A percentile compares a stretch with the other conserved stretches of the same genome.
Conservation (phyloP, 441 rosid genomes). For the Erysimum cheiri region DNA sequence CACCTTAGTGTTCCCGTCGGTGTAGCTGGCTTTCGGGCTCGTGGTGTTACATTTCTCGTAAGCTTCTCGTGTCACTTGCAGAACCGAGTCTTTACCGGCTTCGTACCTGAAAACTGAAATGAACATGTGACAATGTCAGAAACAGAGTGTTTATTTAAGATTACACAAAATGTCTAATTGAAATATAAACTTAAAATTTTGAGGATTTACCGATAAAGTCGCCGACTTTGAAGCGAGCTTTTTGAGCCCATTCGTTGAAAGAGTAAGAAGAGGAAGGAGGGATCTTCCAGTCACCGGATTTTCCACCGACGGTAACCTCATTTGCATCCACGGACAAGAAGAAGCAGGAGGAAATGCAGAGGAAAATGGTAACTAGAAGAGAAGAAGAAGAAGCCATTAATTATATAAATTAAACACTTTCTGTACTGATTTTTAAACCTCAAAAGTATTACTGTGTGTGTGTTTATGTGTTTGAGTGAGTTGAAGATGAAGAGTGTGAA, state of each 20-base stretch:
- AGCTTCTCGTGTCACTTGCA: constrained; percentile 70
- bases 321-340: constrained; percentile 49
- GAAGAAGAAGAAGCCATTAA: constrained; percentile 42
- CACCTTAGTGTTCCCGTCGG: constrained; percentile 75
- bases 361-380: constrained; percentile 2
- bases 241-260: constrained; percentile 78
- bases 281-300: constrained; percentile 72
- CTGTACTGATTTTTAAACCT: background rate
- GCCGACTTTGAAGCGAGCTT: constrained; percentile 71
- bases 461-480: background rate
- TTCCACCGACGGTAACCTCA: constrained; percentile 76
- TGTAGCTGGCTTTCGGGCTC: constrained; percentile 65
- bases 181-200: background rate
- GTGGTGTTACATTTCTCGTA: constrained; percentile 70
- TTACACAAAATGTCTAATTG: background rate
- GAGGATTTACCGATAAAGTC: constrained; percentile 64
- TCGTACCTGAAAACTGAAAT: constrained; percentile 76
- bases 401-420: background rate
- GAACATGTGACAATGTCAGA: constrained; percentile 20
- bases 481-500: constrained; percentile 25
- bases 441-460: background rate
- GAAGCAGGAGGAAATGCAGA: constrained; percentile 20
- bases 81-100: constrained; percentile 71
- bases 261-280: constrained; percentile 72
- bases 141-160: constrained; percentile 19